Base-by-base conservation (phyloP, 2,329 filamentous ascomycete species). In the Talaromyces sp. region DNA sequence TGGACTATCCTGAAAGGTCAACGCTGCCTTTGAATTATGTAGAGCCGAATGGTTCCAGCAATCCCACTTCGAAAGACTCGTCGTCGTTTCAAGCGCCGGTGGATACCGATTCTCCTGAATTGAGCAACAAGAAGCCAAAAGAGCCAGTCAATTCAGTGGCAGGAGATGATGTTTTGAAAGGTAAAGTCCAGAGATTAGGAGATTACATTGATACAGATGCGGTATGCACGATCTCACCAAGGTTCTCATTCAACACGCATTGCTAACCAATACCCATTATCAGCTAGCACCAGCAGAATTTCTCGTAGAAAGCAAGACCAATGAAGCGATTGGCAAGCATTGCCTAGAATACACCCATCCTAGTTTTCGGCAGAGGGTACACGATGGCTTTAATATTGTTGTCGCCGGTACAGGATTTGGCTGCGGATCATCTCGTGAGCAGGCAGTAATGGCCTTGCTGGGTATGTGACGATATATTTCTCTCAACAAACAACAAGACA, bases 331-430 rank as follows among this genome's bases (percentile, higher is more conserved):
- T 37, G 79, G 78, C 9, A 35, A 68, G 3, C 77, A 81, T 62
- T 82, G 79, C 58, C 71, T 82, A 1, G 73, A 79, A 60, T 74
- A 76, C 67, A 80, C 75, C 0, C 69, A 79, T 62, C 80, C 80
- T 0, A 70, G 74, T 1, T 82, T 83, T 70, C 76, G 79, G 0
- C 56, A 72, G 4, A 72, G 69, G 8, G 78, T 76, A 11, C 71
- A 73, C 45, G 67, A 77, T 27, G 79, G 78, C 0, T 72, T 72
- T 52, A 73, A 76, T 19, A 69, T 83, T n/a, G 72, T 82, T 10
- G 80, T 83, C 0, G 82, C 80, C 0, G 80, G 80, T 0, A 76
- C 79, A 56, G 78, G 74, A 0, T 83, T 84, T 67, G 81, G 81
- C 1, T 77, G 76, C 60, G 82, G 81, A 7, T 82, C 80, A 0